Evolutionary conservation across 306 rosid species (phyloP), one percentile per base, ranked within the genome.

Genomic region (Adenanthera pavonina): DNA sequence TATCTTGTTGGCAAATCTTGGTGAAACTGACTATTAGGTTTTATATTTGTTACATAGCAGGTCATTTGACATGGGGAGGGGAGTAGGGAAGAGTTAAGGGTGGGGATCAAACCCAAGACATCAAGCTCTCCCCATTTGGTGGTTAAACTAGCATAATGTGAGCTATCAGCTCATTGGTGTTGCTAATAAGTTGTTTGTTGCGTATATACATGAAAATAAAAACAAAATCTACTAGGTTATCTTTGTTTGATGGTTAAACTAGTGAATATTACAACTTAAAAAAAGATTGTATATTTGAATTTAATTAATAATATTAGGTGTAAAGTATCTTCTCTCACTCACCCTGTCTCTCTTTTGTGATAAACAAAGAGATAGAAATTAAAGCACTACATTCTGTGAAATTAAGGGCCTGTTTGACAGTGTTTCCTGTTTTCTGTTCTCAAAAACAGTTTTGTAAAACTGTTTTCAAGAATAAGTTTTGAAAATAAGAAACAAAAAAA

Each of bases 1-100:
- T 62, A 57, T 9, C 80, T 69, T 78, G 56, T 46, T 43, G 72
- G 81, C 60, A 56, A 48, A 12, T 86, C 14, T 78, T 4, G 2
- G 81, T 53, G 65, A 41, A 60, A 61, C 47, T 72, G 60, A 53
- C 16, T 40, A 33, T 40, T 61, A 38, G 14, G 5, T 65, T 35
- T 36, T 65, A 16, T 65, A 30, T 35, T 59, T 59, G 70, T 38
- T 65, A 17, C 47, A 65, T 65, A 36, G 71, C 30, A 16, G 13
- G 30, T 36, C 25, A n/a, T 16, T 16, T 65, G 71, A 65, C 9
- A 47, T 65, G 47, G 47, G 48, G 25, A 36, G 25, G 71, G 71
- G 30, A 64, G 30, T 38, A 38, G 30, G 71, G 20, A 36, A 36
- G 16, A 15, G 43, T 11, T 16, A 65, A 17, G 30, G 48, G 71